Evolutionary conservation across 2,329 filamentous ascomycete species (phyloP).

Genomic region (Venturia effusa): DNA sequence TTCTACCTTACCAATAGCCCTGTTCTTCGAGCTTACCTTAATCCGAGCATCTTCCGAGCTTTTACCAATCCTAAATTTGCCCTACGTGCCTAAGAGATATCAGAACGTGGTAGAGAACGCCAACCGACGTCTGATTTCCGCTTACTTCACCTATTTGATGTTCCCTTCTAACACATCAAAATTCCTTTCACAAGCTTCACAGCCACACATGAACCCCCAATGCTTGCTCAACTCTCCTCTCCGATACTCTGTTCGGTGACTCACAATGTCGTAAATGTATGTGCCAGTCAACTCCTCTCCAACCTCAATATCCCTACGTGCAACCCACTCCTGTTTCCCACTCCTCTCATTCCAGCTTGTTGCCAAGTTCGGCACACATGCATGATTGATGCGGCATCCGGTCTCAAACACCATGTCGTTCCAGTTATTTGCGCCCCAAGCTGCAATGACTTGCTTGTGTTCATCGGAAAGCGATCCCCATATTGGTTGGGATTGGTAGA

Average conservation of each 20-base stretch:
- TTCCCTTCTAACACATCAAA: not conserved
- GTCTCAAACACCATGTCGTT: not conserved
- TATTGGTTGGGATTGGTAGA: not conserved
- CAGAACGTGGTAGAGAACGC: too few relatives aligned
- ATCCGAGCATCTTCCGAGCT: too few relatives aligned
- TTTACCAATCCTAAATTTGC: too few relatives aligned
- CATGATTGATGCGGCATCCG: not conserved
- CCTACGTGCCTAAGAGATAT: too few relatives aligned
- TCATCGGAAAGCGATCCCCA: not conserved
- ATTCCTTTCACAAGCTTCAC: not conserved
- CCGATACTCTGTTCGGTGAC: not conserved
- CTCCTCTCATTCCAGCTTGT: not conserved
- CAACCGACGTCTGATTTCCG: not conserved
- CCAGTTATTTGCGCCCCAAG: not conserved
- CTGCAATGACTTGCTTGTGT: not conserved
- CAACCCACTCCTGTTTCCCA: not conserved
- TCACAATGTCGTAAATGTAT: not conserved
- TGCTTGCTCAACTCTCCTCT: not conserved
- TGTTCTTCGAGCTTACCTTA: too few relatives aligned
- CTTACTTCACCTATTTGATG: not conserved
- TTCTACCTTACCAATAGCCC: too few relatives aligned
- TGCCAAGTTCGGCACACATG: not conserved
- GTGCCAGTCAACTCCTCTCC: not conserved
- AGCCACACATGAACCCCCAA: not conserved
- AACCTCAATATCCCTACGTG: not conserved